Percentiles rank a stretch among this genome's conserved stretches.
These are phyloP conservation scores for Tylopilus felleus DNA, from an alignment of 768 basidiomycete genomes.

Conservation along the genomic window DNA sequence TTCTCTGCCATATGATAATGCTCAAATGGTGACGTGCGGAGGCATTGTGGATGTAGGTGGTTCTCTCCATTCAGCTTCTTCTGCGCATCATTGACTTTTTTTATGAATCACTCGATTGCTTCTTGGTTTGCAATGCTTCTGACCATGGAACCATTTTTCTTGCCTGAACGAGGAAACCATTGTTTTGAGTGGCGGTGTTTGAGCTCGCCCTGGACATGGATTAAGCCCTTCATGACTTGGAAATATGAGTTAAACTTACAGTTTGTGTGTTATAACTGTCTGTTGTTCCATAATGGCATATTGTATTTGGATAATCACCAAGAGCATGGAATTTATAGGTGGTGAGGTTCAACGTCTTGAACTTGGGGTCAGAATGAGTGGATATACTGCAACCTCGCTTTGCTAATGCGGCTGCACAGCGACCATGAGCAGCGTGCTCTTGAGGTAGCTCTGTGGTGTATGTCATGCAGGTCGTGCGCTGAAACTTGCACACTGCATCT, in stretches of 20 bases:
- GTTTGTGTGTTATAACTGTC: not conserved
- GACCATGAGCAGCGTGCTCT: slow-evolving; percentile 3
- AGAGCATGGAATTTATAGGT: not conserved
- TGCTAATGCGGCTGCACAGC: not conserved
- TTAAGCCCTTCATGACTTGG: not conserved
- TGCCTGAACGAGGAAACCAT: not conserved
- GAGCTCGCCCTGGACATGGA: not conserved
- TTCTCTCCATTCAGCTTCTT: too few relatives aligned
- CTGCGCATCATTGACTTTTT: too few relatives aligned
- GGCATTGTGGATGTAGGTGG: too few relatives aligned
- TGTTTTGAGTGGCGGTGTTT: not conserved
- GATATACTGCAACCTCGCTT: not conserved
- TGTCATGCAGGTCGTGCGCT: slow-evolving; percentile 10
- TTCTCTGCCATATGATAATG: too few relatives aligned
- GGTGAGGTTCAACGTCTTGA: not conserved
- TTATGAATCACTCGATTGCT: too few relatives aligned
- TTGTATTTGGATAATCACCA: not conserved
- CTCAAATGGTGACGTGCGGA: too few relatives aligned
- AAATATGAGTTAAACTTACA: not conserved
- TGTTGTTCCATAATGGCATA: not conserved
- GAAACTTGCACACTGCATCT: slow-evolving; percentile 15
- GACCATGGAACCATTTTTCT: not conserved
- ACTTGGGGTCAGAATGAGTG: not conserved
- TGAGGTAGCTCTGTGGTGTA: slow-evolving; percentile 24
- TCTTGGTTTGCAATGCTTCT: not conserved